phyloP scores from a whole-genome alignment of 108 stramenopile genomes.

The Conticribra weissflogii region DNA sequence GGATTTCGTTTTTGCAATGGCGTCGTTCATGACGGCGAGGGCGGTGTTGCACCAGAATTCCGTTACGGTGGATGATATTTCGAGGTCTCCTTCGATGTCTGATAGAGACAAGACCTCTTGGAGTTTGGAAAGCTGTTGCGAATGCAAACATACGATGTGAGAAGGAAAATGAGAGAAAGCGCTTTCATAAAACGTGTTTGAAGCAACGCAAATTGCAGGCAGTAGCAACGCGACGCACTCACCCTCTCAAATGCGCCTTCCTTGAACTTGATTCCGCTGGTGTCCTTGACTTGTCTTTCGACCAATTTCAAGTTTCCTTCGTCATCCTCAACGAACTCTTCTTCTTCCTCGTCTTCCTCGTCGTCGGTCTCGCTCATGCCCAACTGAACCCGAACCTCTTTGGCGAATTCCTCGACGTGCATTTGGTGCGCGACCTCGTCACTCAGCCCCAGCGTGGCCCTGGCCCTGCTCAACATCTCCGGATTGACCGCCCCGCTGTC shows the following conservation, averaged over 20 bases:
- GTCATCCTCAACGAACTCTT: slow-evolving; percentile 10
- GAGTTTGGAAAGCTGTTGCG: slow-evolving; percentile 65
- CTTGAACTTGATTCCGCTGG: slow-evolving; percentile 57
- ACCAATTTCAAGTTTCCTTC: not conserved
- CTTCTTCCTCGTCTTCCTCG: slow-evolving; percentile 43
- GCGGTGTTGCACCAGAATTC: slow-evolving; percentile 74
- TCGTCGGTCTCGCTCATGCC: slow-evolving; percentile 57
- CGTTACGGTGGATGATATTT: slow-evolving; percentile 63
- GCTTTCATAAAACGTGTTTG: not conserved
- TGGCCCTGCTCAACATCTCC: slow-evolving; percentile 74
- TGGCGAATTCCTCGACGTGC: slow-evolving; percentile 71
- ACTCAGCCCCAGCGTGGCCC: slow-evolving; percentile 71
- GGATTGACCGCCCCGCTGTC: slow-evolving; percentile 69
- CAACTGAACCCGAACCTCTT: slow-evolving; percentile 69
- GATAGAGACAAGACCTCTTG: slow-evolving; percentile 68
- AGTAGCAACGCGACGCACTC: slow-evolving; percentile 31
- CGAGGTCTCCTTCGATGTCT: slow-evolving; percentile 65
- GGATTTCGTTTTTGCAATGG: slow-evolving; percentile 45
- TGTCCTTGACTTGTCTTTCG: slow-evolving; percentile 25
- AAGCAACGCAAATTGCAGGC: slow-evolving; percentile 1
- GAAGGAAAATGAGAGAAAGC: not conserved
- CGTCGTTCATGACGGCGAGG: slow-evolving; percentile 60
- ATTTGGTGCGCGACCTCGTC: slow-evolving; percentile 71
- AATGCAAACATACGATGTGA: slow-evolving; percentile 3
- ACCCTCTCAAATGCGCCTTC: slow-evolving; percentile 69